Percentiles rank a stretch among this genome's conserved stretches.
Evolutionary conservation across 2,329 filamentous ascomycete species (phyloP).

Genomic region (Botryotinia convoluta): DNA sequence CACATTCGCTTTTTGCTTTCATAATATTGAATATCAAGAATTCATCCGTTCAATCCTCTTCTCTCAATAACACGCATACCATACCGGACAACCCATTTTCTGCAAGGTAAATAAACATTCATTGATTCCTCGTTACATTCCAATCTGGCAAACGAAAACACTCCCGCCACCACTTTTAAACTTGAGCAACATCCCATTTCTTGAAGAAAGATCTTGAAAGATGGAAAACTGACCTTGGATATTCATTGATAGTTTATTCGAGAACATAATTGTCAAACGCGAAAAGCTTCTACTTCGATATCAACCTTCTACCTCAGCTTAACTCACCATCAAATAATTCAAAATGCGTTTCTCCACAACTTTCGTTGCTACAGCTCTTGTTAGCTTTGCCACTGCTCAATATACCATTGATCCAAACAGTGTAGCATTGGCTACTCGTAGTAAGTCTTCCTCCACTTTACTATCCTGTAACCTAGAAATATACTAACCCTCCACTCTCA

Average conservation of each 20-base stretch:
- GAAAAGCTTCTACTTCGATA: not conserved
- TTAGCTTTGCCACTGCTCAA: conserved; percentile 46
- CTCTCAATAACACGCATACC: not conserved
- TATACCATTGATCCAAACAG: conserved; percentile 61
- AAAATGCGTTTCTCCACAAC: conserved; percentile 53
- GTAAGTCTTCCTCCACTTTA: conserved; percentile 34
- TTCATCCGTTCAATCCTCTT: not conserved
- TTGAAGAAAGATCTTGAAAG: not conserved
- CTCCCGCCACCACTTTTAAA: conserved; percentile 19
- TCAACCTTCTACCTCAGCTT: not conserved
- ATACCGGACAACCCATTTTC: not conserved
- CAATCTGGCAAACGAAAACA: conserved; percentile 6
- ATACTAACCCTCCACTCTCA: conserved; percentile 36
- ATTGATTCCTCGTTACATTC: conserved; percentile 20
- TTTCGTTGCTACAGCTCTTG: conserved; percentile 51
- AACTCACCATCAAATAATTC: not conserved
- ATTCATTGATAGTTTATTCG: not conserved
- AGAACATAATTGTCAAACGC: not conserved
- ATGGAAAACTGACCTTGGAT: not conserved
- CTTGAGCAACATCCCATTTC: conserved; percentile 13
- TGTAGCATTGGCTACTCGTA: conserved; percentile 48
- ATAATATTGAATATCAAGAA: not conserved
- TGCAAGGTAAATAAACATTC: conserved; percentile 17
- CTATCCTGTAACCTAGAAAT: not conserved
- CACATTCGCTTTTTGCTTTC: conserved; percentile 13